Percentiles rank a stretch among this genome's conserved stretches.
Evolutionary conservation across 2,329 filamentous ascomycete species (phyloP).

Genomic region (Tolypocladium cylindrosporum): DNA sequence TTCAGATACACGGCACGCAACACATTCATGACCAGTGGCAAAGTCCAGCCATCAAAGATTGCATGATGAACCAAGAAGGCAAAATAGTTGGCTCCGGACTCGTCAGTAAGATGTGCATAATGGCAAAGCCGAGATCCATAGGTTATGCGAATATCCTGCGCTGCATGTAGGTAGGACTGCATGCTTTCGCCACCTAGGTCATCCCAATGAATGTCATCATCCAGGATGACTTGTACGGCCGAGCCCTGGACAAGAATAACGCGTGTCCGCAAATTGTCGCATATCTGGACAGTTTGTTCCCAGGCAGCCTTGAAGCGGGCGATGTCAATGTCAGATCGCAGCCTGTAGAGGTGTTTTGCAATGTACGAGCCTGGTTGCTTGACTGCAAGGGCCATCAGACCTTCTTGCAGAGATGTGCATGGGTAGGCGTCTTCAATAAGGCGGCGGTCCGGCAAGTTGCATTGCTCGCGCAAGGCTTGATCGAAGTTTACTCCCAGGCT

Average conservation of each 20-base stretch:
- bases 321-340: conserved; percentile 11
- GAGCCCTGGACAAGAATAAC: neutral
- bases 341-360: conserved; percentile 14
- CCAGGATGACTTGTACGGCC: neutral
- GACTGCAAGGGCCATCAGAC: conserved; percentile 23
- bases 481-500: neutral
- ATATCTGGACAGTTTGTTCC: conserved; percentile 6
- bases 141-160: neutral
- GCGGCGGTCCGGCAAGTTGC: neutral
- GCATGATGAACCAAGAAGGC: conserved; percentile 12
- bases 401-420: conserved; percentile 26
- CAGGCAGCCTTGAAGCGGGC: conserved; percentile 17
- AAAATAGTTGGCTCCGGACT: conserved; percentile 3
- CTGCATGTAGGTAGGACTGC: neutral
- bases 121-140: conserved; percentile 2
- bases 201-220: neutral
- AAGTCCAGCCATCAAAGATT: conserved; percentile 13
- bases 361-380: conserved; percentile 23
- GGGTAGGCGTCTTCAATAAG: conserved; percentile 23
- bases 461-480: too few species aligned
- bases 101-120: too few species aligned
- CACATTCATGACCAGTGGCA: neutral
- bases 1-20: neutral
- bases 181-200: neutral
- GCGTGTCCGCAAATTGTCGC: conserved; percentile 7